Base-by-base conservation (phyloP, 208 protist species). In the Trypanosoma boissoni region DNA sequence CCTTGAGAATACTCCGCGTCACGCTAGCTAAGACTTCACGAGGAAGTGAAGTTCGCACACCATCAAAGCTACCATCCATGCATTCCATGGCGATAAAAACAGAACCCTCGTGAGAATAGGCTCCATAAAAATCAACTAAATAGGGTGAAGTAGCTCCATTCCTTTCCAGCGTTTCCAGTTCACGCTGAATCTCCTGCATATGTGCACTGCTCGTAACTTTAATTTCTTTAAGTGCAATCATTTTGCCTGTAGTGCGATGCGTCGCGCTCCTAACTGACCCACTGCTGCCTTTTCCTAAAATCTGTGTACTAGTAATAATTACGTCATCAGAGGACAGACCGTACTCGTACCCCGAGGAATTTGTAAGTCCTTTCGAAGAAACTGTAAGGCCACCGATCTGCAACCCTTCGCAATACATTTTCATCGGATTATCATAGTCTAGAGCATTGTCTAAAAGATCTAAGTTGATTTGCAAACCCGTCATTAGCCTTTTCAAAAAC, bases 81-180 rank as follows among this genome's bases (percentile, higher is more conserved):
- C 82, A 91, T 69, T 97, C 88, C 74, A 97, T 89, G 20, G 85
- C 91, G 52, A 97, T 97, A 44, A 89, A 92, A 18, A 95, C 83
- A 0, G 82, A 86, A n/a, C 87, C 91, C 44, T 95, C 88, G 43
- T 91, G 71, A 20, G 64, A 80, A 53, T 85, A 97, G 18, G 91
- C 91, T n/a, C 86, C 86, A 66, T 94, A 91, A 43, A 95, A 93
- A 29, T 82, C 76, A 5, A 97, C 88, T 26, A 97, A 63, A 54
- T 88, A 69, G 2, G 72, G 50, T 5, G 68, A 72, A 18, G 32
- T 56, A 51, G 62, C 49, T 6, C 63, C 66, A 24, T 72, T 68
- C 1, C 74, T 60, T 69, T 94, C 78, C 44, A 96, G 79, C 32
- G 90, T 86, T 60, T 88, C 82, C 43, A 96, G 59, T 74, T 96